Evolutionary conservation across 768 basidiomycete genomes (phyloP), one percentile per base, ranked within the genome.

Genomic region (Tephrocybe sp.): DNA sequence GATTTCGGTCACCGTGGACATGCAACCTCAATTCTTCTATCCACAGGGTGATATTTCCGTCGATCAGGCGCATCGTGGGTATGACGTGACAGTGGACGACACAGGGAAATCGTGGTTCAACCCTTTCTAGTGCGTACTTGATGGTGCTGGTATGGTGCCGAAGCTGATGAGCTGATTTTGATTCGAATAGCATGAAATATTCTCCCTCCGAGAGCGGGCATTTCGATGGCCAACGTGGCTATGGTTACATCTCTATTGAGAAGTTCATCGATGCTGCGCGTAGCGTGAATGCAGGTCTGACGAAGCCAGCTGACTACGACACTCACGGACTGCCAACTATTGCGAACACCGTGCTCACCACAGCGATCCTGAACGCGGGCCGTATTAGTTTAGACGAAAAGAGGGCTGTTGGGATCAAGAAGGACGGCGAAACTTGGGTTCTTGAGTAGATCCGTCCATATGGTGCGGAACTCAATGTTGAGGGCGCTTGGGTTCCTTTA

Each of bases 211-310:
- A 90, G 71, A 88, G 81, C 50, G 94, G 93, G 5, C 88, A 92
- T 70, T 96, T 97, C 64, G 94, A 96, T 62, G 94, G 94, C 24
- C 94, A 95, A 71, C 82, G 87, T 50, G 93, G 93, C 14, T 97
- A 97, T 67, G 94, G 90, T 54, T 85, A 96, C 66, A 75, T 95
- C 61, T 93, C 90, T 15, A 90, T 95, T 60, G 93, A 93, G 69
- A 94, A 90, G 69, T 95, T 95, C 70, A 74, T 96, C 65, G 92
- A 91, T 64, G 90, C 89, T 15, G 84, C 86, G 37, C 80, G 86
- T 45, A 79, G 77, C 54, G 88, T 94, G 61, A 92, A 93, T 62
- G 83, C 86, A 20, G 83, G 86, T 7, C 64, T 75, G 48, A 73
- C 80, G 45, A 78, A 79, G 64, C 81, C 92, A 18, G 74, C 66